Base-by-base conservation (phyloP, 176 grass and related monocot genomes). In the Zizania latifolia region DNA sequence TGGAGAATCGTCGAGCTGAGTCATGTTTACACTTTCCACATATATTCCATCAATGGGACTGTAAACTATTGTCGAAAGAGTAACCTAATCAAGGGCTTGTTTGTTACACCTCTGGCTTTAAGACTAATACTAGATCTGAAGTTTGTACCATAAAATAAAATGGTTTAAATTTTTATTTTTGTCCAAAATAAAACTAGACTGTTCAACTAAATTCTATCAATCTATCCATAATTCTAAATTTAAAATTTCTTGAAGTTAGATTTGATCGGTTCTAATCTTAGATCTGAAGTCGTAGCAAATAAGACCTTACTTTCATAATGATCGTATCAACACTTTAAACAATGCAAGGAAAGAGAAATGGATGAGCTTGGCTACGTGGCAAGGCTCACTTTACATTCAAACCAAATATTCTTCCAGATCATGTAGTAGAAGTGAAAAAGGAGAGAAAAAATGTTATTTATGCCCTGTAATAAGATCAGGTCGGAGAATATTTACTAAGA, bases 391-490 rank as follows among this genome's bases (percentile, higher is more conserved):
- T 87, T 82, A 78, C 79, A 66, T 40, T 48, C 66, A 71, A 54
- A 82, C 39, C 58, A 59, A 82, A 82, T 87, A 78, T 82, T 78
- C 79, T 68, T 65, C 6, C 2, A 51, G 32, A 73, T 78, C 38
- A 71, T 71, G 35, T 82, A 9, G 57, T 58, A 56, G 45, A 77
- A 78, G n/a, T n/a, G 30, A 48, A 17, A 67, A 56, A 14, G 33
- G 4, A 53, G 0, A 21, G 22, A 8, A 10, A 53, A n/a, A n/a
- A n/a, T n/a, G n/a, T 2, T 53, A 22, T 53, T 53, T 53, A 22
- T n/a, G n/a, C n/a, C n/a, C n/a, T n/a, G n/a, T n/a, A n/a, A n/a
- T n/a, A n/a, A n/a, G n/a, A n/a, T n/a, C n/a, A n/a, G n/a, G n/a
- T n/a, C n/a, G n/a, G n/a, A n/a, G n/a, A n/a, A n/a, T n/a, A n/a